Evolutionary conservation across 768 basidiomycete genomes (phyloP).

Genomic region (Lactarius sp.): DNA sequence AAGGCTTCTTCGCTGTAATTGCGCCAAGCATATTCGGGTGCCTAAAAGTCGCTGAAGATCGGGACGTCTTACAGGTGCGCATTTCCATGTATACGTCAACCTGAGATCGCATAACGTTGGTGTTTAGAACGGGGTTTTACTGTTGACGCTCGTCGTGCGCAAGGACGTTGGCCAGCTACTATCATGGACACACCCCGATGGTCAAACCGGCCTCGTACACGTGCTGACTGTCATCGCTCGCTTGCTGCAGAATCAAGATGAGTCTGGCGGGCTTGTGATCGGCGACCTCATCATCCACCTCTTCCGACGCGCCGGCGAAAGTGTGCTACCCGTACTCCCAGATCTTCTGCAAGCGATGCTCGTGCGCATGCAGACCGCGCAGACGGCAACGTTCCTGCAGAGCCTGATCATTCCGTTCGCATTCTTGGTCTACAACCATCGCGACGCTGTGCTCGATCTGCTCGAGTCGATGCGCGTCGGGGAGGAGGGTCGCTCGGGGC

Average conservation of each 20-base stretch:
- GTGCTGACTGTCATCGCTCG: slow-evolving; percentile 73
- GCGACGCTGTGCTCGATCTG: slow-evolving; percentile 70
- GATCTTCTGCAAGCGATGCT: slow-evolving; percentile 84
- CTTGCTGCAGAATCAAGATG: slow-evolving; percentile 73
- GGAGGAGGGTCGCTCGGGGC: slow-evolving; percentile 50
- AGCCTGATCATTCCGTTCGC: slow-evolving; percentile 91
- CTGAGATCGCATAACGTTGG: slow-evolving; percentile 1
- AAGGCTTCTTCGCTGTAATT: slow-evolving; percentile 71
- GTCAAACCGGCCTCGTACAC: slow-evolving; percentile 70
- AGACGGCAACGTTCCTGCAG: slow-evolving; percentile 91
- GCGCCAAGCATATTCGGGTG: slow-evolving; percentile 73
- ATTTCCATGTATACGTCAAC: background rate
- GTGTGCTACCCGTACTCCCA: slow-evolving; percentile 80
- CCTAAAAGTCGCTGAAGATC: slow-evolving; percentile 69
- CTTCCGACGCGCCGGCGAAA: slow-evolving; percentile 73
- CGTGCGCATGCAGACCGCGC: slow-evolving; percentile 71
- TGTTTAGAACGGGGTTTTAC: slow-evolving; percentile 63
- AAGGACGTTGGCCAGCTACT: slow-evolving; percentile 84
- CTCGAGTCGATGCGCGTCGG: slow-evolving; percentile 59
- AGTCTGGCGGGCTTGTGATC: slow-evolving; percentile 88
- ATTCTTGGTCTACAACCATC: slow-evolving; percentile 85
- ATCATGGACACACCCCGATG: slow-evolving; percentile 62
- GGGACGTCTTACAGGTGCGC: slow-evolving; percentile 73
- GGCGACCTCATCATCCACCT: slow-evolving; percentile 95
- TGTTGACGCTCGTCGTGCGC: slow-evolving; percentile 78